Evolutionary conservation across 345 rosid species (phyloP).

Genomic region (Syzygium oleosum): DNA sequence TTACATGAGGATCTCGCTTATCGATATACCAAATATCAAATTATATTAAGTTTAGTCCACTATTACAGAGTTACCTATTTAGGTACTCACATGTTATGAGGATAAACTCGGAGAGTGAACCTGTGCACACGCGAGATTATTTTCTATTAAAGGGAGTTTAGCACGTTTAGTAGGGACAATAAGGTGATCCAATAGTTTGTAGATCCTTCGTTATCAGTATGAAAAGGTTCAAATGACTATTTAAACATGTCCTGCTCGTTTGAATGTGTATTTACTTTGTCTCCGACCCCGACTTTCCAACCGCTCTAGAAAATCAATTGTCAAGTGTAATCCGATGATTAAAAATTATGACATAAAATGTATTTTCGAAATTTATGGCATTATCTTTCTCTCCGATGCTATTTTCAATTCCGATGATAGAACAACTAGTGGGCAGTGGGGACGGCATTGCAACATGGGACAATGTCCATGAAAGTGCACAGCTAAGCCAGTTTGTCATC

Average conservation of each 20-base stretch:
- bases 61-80: background rate
- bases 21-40: background rate
- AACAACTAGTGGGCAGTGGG: background rate
- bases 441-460: background rate
- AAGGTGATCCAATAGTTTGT: background rate
- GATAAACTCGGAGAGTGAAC: background rate
- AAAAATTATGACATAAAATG: background rate
- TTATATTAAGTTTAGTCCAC: background rate
- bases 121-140: background rate
- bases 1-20: background rate
- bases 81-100: background rate
- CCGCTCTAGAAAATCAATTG: background rate
- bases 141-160: background rate
- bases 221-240: background rate
- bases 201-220: background rate
- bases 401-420: background rate
- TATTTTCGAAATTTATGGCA: background rate
- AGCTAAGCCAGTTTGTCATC: background rate
- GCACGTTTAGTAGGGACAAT: background rate
- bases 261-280: background rate
- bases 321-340: background rate
- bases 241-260: background rate
- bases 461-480: background rate
- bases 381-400: background rate
- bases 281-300: background rate